These are phyloP conservation scores for Colletotrichum musae DNA, from an alignment of 2,329 filamentous ascomycete genomes.

Conservation along the genomic window DNA sequence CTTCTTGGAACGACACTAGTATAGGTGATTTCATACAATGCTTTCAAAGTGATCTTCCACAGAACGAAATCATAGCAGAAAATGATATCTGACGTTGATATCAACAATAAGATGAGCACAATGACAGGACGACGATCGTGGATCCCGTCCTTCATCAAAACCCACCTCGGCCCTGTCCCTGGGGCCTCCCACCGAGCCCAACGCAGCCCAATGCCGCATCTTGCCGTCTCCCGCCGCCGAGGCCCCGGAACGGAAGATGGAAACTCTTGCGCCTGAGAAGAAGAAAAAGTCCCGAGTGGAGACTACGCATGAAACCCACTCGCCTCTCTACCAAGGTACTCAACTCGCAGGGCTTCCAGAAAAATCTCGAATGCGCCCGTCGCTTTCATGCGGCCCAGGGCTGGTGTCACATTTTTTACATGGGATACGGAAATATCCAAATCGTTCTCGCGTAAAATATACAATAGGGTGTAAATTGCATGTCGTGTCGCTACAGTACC, in stretches of 20 bases:
- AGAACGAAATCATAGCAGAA: neutral
- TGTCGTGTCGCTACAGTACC: conserved; percentile 1
- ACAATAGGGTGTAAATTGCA: conserved; percentile 10
- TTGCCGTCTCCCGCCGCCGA: conserved; percentile 32
- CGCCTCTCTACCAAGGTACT: too few relatives aligned
- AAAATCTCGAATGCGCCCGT: conserved; percentile 13
- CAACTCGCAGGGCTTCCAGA: conserved; percentile 17
- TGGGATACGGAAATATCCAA: neutral
- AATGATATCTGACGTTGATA: neutral
- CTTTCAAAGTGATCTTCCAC: neutral
- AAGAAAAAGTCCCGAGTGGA: conserved; percentile 17
- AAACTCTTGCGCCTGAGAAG: neutral
- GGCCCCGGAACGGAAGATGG: conserved; percentile 16
- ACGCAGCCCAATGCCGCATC: conserved; percentile 37
- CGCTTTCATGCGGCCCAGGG: conserved; percentile 3
- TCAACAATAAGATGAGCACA: conserved; percentile 7
- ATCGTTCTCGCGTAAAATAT: neutral
- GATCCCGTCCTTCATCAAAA: conserved; percentile 1
- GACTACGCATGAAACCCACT: neutral
- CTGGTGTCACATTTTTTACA: neutral
- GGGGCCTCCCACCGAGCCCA: conserved; percentile 25
- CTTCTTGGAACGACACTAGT: too few relatives aligned
- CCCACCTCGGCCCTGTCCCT: conserved; percentile 15
- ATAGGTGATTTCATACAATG: too few relatives aligned
- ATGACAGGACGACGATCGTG: conserved; percentile 21